Conservation (phyloP, 140 eudicot species). For the Cichorium intybus region DNA sequence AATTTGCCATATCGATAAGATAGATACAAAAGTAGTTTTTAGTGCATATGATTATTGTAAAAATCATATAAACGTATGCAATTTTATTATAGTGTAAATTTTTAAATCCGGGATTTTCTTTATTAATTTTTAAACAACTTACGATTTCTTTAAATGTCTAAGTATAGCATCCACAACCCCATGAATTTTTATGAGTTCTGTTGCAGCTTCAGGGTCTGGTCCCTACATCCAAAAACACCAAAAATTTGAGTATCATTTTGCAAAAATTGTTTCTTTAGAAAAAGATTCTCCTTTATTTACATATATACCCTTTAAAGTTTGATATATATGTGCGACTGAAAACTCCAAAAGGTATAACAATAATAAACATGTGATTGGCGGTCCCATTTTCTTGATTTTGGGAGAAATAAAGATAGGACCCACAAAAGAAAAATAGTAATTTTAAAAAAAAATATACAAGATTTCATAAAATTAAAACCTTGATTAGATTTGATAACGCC, state of each 20-base stretch:
- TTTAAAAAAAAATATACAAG: background rate
- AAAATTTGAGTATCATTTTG: constrained; percentile 5
- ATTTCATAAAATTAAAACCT: constrained; percentile 44
- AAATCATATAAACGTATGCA: background rate
- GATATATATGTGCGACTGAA: background rate
- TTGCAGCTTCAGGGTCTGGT: constrained; percentile 79
- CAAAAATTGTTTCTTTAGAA: constrained; percentile 16
- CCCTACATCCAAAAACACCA: constrained; percentile 57
- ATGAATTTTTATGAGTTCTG: constrained; percentile 65
- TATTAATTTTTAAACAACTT: constrained; percentile 30
- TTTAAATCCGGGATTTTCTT: background rate
- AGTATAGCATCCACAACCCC: constrained; percentile 89
- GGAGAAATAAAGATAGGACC: background rate
- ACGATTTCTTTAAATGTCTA: constrained; percentile 80
- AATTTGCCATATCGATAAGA: no score
- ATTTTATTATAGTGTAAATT: background rate
- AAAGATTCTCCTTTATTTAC: constrained; percentile 29
- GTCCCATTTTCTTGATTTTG: constrained; percentile 18
- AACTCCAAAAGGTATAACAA: background rate
- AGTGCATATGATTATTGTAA: background rate
- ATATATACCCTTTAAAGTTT: constrained; percentile 5
- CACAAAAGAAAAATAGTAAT: background rate
- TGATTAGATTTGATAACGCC: constrained; percentile 93
- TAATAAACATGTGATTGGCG: background rate
- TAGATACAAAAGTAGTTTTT: background rate